Conservation (phyloP, 2,329 filamentous ascomycete genomes). For the Fusarium austroafricanum region DNA sequence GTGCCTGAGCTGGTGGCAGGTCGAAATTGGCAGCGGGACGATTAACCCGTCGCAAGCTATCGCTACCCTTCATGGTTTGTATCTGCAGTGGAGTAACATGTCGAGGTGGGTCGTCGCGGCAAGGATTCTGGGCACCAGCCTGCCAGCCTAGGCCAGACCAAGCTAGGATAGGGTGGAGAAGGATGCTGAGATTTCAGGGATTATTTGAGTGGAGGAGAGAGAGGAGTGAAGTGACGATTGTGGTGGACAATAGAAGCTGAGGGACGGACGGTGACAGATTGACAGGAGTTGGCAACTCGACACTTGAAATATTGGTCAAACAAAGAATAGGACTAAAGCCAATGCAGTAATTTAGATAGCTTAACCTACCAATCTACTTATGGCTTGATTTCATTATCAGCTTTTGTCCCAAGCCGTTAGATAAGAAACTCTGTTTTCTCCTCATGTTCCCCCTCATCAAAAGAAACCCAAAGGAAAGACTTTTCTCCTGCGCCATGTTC, state of each 20-base stretch:
- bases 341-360: background rate
- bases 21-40: slow-evolving; percentile 43
- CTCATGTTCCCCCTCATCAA: slow-evolving; percentile 23
- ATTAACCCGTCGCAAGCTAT: slow-evolving; percentile 44
- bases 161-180: slow-evolving; percentile 16
- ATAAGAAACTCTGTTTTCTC: slow-evolving; percentile 25
- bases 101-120: slow-evolving; percentile 42
- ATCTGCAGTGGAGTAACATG: slow-evolving; percentile 45
- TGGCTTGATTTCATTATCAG: background rate
- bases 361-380: slow-evolving; percentile 20
- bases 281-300: background rate
- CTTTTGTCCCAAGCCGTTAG: slow-evolving; percentile 9
- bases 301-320: slow-evolving; percentile 22
- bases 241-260: slow-evolving; percentile 6
- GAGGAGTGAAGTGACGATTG: slow-evolving; percentile 1
- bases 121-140: slow-evolving; percentile 34
- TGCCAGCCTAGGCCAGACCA: slow-evolving; percentile 18
- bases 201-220: slow-evolving; percentile 28
- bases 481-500: slow-evolving; percentile 9
- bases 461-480: background rate
- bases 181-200: slow-evolving; percentile 31
- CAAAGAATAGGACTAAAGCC: slow-evolving; percentile 1
- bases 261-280: slow-evolving; percentile 1
- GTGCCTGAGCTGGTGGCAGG: slow-evolving; percentile 33
- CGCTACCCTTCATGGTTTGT: slow-evolving; percentile 44